Percentiles rank a stretch among this genome's conserved stretches.
Conservation (phyloP, 352 stramenopile species). For the Phytopythium sindhum region DNA sequence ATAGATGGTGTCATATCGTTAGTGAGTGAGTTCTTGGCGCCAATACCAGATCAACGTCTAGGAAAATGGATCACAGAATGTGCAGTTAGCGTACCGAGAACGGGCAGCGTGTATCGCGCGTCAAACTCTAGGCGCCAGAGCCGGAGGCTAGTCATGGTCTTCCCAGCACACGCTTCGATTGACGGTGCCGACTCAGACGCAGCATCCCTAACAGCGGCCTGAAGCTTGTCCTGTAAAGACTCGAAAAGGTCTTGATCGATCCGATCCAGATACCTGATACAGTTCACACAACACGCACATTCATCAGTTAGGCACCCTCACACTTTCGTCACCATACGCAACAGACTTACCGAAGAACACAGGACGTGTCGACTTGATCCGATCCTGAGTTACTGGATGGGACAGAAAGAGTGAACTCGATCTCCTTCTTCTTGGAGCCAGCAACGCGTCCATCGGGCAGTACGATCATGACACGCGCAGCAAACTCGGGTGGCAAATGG, state of each 20-base stretch:
- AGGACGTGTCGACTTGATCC: conserved; percentile 46
- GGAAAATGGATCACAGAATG: no score
- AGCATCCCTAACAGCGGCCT: not conserved
- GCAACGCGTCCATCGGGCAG: conserved; percentile 52
- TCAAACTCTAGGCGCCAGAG: conserved; percentile 82
- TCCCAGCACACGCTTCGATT: not conserved
- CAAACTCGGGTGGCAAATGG: conserved; percentile 64
- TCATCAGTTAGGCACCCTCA: not conserved
- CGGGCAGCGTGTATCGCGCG: conserved; percentile 46
- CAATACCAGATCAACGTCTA: no score
- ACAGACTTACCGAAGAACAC: conserved; percentile 33
- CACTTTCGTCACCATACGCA: not conserved
- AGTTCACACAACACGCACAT: not conserved
- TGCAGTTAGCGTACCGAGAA: conserved; percentile 37
- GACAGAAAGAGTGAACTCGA: conserved; percentile 61
- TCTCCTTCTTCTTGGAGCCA: conserved; percentile 53
- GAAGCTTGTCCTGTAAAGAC: conserved; percentile 24
- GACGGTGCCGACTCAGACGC: not conserved
- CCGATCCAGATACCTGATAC: conserved; percentile 45
- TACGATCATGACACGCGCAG: conserved; percentile 63
- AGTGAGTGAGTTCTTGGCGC: not conserved
- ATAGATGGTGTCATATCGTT: not conserved
- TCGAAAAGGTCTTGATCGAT: conserved; percentile 30
- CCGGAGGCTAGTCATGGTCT: conserved; percentile 10
- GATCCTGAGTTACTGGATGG: not conserved